Base-by-base conservation (phyloP, 208 protist genomes). In the Leishmania martiniquensis region DNA sequence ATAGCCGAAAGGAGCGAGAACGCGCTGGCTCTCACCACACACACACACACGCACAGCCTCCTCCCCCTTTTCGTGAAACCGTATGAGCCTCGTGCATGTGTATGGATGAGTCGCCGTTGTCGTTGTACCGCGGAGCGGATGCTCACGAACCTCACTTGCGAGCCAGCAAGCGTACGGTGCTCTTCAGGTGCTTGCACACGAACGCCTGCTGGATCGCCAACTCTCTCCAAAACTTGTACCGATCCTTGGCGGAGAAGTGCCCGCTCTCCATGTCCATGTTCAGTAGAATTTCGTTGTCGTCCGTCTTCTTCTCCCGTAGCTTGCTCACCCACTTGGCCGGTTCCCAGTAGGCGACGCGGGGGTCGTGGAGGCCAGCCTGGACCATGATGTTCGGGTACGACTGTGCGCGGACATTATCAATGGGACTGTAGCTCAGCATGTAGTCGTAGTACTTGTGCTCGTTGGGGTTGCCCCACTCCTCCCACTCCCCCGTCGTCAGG, bases 401-500 rank as follows among this genome's bases (percentile, higher is more conserved):
- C 87, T 98, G 94, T 69, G 86, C 85, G 20, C 91, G 89, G 32
- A 98, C 88, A 77, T 98, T 98, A 80, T 98, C 95, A 39, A 98
- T 86, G 29, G 96, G 96, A 76, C 90, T 97, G 90, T 99, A 99
- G 78, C 88, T 95, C 62, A 94, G 88, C 95, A 99, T 99, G 88
- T 98, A 98, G 82, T 98, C 93, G 88, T 92, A 98, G 86, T 87
- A 98, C 75, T 91, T 88, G 85, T 96, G 90, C 81, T 98, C 93
- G 86, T 98, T 97, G 32, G 96, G 96, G 91, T 98, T 99, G 29
- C 97, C 97, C 97, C 97, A 99, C 86, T 99, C 96, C 82, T 97
- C 93, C 94, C 91, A 98, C 86, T 98, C 95, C 4, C 86, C 91
- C 1, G 91, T 93, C 12, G 96, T 98, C 60, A 99, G 88, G 0